Conservation (phyloP, 2,329 filamentous ascomycete genomes). For the Achaetomium macrosporum region DNA sequence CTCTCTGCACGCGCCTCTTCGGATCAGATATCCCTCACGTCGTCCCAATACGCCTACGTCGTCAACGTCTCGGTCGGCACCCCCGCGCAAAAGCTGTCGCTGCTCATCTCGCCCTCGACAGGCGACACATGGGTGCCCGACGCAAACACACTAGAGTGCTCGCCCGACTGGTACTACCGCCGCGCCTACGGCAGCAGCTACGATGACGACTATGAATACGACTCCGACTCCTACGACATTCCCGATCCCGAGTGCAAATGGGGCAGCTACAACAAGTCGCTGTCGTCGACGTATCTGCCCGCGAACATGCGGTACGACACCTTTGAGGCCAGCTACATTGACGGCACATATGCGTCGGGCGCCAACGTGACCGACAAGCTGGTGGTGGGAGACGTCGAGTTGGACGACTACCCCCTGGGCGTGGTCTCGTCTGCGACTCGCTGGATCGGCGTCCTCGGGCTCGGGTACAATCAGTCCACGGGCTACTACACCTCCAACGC, state of each 20-base stretch:
- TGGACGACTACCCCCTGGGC: constrained; percentile 29
- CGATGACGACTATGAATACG: not conserved
- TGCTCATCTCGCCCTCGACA: constrained; percentile 25
- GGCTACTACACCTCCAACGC: constrained; percentile 5
- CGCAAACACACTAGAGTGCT: constrained; percentile 12
- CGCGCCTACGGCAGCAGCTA: not conserved
- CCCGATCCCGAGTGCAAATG: constrained; percentile 18
- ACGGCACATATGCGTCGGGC: constrained; percentile 19
- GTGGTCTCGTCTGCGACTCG: constrained; percentile 18
- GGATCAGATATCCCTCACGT: constrained; percentile 10
- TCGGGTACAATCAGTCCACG: constrained; percentile 25
- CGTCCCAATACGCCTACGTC: constrained; percentile 21
- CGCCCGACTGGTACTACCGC: constrained; percentile 5
- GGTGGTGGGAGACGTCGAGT: constrained; percentile 21
- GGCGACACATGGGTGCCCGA: constrained; percentile 29
- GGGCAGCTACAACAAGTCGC: constrained; percentile 24
- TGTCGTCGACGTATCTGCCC: constrained; percentile 21
- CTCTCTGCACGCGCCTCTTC: constrained; percentile 16
- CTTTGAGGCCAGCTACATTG: constrained; percentile 15
- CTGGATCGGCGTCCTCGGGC: constrained; percentile 27
- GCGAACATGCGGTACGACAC: constrained; percentile 12
- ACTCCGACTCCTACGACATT: not conserved
- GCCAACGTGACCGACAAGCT: constrained; percentile 28
- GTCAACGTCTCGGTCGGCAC: constrained; percentile 27
- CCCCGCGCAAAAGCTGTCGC: constrained; percentile 26